Evolutionary conservation across 352 stramenopile species (phyloP).

Genomic region (Globisporangium irregulare): DNA sequence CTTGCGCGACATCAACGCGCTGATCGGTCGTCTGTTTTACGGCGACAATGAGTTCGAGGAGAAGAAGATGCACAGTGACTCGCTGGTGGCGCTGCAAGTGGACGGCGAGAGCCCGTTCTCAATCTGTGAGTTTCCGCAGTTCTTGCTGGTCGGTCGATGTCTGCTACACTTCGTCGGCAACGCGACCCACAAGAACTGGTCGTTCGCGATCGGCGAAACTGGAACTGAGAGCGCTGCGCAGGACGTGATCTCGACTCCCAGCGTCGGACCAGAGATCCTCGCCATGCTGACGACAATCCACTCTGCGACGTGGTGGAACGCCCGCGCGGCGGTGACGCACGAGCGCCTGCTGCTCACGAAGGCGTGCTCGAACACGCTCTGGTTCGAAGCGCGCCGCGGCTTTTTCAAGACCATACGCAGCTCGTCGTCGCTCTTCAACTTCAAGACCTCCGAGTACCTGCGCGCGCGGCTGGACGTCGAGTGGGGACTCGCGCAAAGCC

Average conservation of each 20-base stretch:
- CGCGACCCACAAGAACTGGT: constrained; percentile 60
- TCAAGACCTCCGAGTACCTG: constrained; percentile 47
- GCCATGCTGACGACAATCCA: constrained; percentile 22
- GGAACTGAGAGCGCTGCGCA: constrained; percentile 42
- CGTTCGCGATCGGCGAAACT: constrained; percentile 38
- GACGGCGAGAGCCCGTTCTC: constrained; percentile 78
- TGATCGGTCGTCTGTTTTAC: constrained; percentile 31
- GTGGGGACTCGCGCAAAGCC: constrained; percentile 90
- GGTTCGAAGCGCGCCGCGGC: constrained; percentile 65
- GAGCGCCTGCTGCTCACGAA: constrained; percentile 66
- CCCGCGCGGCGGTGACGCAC: constrained; percentile 65
- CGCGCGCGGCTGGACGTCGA: constrained; percentile 87
- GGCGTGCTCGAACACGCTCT: constrained; percentile 68
- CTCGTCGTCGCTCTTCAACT: constrained; percentile 36
- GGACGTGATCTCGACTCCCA: constrained; percentile 31
- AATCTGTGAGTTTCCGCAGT: constrained; percentile 74
- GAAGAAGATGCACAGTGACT: constrained; percentile 51
- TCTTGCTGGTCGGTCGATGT: constrained; percentile 59
- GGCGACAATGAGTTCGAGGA: constrained; percentile 22
- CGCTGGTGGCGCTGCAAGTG: constrained; percentile 66
- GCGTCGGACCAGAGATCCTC: constrained; percentile 22
- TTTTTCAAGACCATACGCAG: constrained; percentile 45
- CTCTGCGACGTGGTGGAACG: constrained; percentile 73
- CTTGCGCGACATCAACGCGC: constrained; percentile 46
- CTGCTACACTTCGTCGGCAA: constrained; percentile 69